Evolutionary conservation across 2,329 filamentous ascomycete genomes (phyloP), one percentile per base, ranked within the genome.

Genomic region (Fusarium musae): DNA sequence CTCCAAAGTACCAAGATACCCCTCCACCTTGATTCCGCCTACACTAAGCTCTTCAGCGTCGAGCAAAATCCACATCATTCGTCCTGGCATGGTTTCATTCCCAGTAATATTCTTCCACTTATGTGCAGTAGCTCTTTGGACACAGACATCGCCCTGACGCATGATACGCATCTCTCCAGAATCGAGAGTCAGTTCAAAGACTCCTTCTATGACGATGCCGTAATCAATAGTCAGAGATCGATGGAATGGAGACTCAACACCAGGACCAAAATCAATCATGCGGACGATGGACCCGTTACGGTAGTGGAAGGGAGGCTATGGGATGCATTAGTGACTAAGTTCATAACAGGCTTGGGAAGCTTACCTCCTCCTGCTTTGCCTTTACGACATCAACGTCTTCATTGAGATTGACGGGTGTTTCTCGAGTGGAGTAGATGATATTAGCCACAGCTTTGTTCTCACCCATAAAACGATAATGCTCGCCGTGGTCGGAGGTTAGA

Each of bases 281-380:
- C 32, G 32, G 4, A 37, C 32, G 1, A 52, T 37, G 15, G 49
- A 52, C n/a, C 49, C 49, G 12, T 26, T 37, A 4, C 13, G n/a
- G 12, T 37, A 52, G 17, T 36, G 49, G 17, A 52, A 52, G 6
- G 49, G 49, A 26, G 49, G 49, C 49, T 52, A 26, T 13, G n/a
- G 6, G 3, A 23, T 17, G 5, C 8, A 13, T 34, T 8, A 50
- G 47, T 23, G 30, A 15, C 10, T 2, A 34, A 19, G 11, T 4
- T 34, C 13, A 4, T 15, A 15, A 19, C 2, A 3, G 8, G 3
- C 1, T 23, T 2, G 5, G 11, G 16, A 26, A 19, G 4, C n/a
- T 6, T 11, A 37, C 32, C n/a, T 52, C 49, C 5, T 52, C 49
- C 16, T 52, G n/a, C 6, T 19, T 37, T 0, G 32, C n/a, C 7